phyloP scores from a whole-genome alignment of 345 rosid species.

The Syzygium grande region DNA sequence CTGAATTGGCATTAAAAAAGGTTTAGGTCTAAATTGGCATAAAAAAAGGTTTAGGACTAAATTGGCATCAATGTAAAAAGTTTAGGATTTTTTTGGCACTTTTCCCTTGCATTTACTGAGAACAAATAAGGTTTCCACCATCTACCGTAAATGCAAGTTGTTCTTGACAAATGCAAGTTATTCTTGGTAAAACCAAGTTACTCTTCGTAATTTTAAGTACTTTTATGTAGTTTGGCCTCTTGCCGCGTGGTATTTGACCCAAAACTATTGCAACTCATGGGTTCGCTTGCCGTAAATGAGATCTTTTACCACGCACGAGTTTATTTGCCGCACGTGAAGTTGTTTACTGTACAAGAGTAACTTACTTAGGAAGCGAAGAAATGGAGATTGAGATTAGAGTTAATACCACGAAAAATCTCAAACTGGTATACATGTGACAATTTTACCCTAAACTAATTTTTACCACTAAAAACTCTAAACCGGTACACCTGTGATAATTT shows the following conservation, averaged over 20 bases:
- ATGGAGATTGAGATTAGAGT: neutral
- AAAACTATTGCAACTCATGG: neutral
- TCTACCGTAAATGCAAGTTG: neutral
- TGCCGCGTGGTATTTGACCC: neutral
- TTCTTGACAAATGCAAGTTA: neutral
- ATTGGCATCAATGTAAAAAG: too few species aligned
- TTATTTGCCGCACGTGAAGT: neutral
- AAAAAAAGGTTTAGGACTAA: too few species aligned
- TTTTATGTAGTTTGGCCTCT: neutral
- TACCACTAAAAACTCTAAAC: too few species aligned
- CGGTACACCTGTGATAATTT: too few species aligned
- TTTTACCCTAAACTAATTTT: too few species aligned
- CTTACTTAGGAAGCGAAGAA: neutral
- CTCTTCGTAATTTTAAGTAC: neutral
- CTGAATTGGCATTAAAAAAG: too few species aligned
- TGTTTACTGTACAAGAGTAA: neutral
- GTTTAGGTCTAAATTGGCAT: too few species aligned
- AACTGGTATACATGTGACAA: too few species aligned
- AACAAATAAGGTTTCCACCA: neutral
- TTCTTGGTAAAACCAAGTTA: neutral
- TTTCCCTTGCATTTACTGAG: neutral
- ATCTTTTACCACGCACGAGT: neutral
- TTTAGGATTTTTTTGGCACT: too few species aligned
- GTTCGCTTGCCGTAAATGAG: neutral
- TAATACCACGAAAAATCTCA: too few species aligned